Conservation (phyloP, 139 green algal species). For the Chlamydomonas asymmetrica region DNA sequence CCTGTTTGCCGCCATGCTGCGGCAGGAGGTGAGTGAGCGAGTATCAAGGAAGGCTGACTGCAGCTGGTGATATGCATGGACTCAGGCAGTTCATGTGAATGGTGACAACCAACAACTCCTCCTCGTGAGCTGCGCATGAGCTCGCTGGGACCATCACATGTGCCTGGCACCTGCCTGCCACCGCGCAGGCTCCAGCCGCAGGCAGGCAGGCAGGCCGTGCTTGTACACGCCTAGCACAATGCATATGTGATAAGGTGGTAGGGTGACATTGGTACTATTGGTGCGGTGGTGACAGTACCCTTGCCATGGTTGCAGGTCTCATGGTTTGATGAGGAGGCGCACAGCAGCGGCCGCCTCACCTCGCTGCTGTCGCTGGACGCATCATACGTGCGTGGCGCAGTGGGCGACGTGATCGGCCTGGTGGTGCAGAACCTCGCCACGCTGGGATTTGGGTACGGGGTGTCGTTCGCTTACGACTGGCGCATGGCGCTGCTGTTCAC, state of each 20-base stretch:
- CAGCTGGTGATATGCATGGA: not conserved
- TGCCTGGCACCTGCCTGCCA: not conserved
- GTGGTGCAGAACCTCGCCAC: conserved; percentile 32
- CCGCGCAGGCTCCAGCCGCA: not conserved
- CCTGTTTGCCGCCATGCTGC: conserved; percentile 66
- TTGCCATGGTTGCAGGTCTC: conserved; percentile 42
- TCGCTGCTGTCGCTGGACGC: conserved; percentile 65
- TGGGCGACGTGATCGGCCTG: conserved; percentile 50
- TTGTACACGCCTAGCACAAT: too few species aligned
- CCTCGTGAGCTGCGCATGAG: too few species aligned
- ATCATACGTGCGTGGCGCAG: conserved; percentile 59
- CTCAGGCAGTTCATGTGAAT: not conserved
- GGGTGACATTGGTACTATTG: not conserved
- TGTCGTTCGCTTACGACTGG: conserved; percentile 77
- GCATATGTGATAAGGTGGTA: not conserved
- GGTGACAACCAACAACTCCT: not conserved
- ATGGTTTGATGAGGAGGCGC: conserved; percentile 53
- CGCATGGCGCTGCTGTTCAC: conserved; percentile 81
- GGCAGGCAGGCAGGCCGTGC: too few species aligned
- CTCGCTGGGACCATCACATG: too few species aligned
- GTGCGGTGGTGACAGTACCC: not conserved
- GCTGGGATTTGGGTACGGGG: conserved; percentile 39
- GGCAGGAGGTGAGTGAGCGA: conserved; percentile 47
- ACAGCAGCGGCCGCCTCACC: conserved; percentile 64
- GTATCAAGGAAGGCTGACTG: not conserved